A percentile compares a stretch with the other conserved stretches of the same genome.
These are phyloP conservation scores for Blastocystis sp. DNA, from an alignment of 352 stramenopile genomes.

Conservation along the genomic window DNA sequence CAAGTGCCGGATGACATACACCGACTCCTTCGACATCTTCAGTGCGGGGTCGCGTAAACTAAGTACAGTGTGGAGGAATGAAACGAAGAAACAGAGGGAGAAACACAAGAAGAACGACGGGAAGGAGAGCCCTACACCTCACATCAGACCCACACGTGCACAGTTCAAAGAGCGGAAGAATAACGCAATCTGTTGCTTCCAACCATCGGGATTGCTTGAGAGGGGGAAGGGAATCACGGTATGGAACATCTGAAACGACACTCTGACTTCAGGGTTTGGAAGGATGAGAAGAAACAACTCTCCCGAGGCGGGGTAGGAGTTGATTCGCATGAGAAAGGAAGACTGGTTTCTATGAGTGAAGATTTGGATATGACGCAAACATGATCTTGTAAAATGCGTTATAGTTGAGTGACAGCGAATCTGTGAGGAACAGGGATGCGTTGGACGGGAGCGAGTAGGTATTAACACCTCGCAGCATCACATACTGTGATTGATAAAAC, in stretches of 20 bases:
- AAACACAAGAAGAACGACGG: background rate
- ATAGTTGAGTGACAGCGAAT: background rate
- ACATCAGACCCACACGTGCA: background rate
- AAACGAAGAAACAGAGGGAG: background rate
- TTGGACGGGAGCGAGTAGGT: too few species aligned
- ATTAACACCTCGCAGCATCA: background rate
- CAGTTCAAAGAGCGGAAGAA: conserved; percentile 4
- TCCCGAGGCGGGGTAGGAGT: background rate
- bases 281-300: conserved; percentile 33
- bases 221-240: background rate
- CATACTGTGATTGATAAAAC: conserved; percentile 38
- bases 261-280: background rate
- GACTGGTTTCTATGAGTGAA: background rate
- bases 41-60: conserved; percentile 1
- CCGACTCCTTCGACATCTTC: conserved; percentile 3
- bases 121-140: conserved; percentile 8
- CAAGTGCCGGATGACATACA: conserved; percentile 1
- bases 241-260: background rate
- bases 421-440: background rate
- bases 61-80: background rate
- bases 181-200: background rate
- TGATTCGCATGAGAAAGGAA: conserved; percentile 2
- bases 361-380: background rate
- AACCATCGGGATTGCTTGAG: background rate
- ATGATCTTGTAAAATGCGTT: conserved; percentile 7